phyloP scores from a whole-genome alignment of 1,284 basidiomycete genomes.

The Naganishia liquefaciens region DNA sequence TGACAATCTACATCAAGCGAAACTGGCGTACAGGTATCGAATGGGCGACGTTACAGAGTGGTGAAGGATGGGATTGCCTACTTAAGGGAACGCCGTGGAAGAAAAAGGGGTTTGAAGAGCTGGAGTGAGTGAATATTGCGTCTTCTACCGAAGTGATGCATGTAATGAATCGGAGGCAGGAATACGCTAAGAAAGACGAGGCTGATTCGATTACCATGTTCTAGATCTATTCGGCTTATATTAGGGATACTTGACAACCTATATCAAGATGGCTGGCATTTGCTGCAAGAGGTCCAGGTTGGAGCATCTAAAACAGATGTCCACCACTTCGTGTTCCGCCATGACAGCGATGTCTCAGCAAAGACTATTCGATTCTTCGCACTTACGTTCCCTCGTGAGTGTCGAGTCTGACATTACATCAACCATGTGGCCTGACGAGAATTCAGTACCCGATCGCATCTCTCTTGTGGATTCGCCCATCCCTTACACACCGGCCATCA shows the following conservation, averaged over 20 bases:
- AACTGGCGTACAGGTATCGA: slow-evolving; percentile 22
- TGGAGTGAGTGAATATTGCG: slow-evolving; percentile 11
- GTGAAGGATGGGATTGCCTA: slow-evolving; percentile 18
- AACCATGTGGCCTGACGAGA: background rate
- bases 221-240: slow-evolving; percentile 26
- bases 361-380: slow-evolving; percentile 16
- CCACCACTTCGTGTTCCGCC: slow-evolving; percentile 27
- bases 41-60: slow-evolving; percentile 26
- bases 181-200: background rate
- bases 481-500: slow-evolving; percentile 37
- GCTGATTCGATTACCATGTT: background rate
- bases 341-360: background rate
- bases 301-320: slow-evolving; percentile 22
- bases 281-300: slow-evolving; percentile 22
- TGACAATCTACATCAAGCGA: slow-evolving; percentile 8
- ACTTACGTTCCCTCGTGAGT: slow-evolving; percentile 28
- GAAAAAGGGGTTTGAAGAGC: slow-evolving; percentile 22
- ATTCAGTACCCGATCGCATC: slow-evolving; percentile 38
- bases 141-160: background rate
- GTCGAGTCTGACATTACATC: background rate
- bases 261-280: slow-evolving; percentile 19
- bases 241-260: slow-evolving; percentile 6
- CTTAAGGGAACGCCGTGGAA: slow-evolving; percentile 25
- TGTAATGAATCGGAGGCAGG: background rate
- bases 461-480: slow-evolving; percentile 44